Conservation (phyloP, 805 yeast species). For the Schizosaccharomyces cryophilus region DNA sequence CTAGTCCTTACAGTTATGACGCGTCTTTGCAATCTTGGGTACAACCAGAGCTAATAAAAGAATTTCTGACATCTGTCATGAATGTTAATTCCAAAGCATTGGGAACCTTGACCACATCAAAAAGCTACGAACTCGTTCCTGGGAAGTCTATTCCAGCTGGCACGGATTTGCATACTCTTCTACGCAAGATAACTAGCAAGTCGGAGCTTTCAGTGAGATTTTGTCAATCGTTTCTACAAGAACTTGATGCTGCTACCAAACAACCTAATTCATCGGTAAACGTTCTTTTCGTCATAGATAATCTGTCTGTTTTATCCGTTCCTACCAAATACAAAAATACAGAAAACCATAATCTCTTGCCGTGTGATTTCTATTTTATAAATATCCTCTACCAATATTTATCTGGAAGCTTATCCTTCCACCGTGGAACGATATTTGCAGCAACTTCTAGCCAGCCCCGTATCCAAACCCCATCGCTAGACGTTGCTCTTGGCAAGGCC, state of each 20-base stretch:
- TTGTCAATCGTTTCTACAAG: background rate
- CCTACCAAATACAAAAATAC: background rate
- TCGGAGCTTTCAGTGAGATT: background rate
- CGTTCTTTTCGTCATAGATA: background rate
- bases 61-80: background rate
- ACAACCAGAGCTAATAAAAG: background rate
- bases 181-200: background rate
- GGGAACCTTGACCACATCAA: background rate
- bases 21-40: background rate
- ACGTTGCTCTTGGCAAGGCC: background rate
- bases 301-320: background rate
- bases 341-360: background rate
- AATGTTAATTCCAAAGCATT: background rate
- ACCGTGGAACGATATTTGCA: background rate
- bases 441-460: background rate
- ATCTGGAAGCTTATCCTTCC: background rate
- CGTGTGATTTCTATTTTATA: background rate
- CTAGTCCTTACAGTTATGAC: background rate
- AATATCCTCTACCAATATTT: background rate
- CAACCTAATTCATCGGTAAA: background rate
- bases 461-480: background rate
- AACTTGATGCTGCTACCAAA: background rate
- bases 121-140: background rate
- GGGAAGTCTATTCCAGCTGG: background rate
- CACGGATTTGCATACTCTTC: background rate